Conservation (phyloP, 106 monocot species). For the Acorus calamus region DNA sequence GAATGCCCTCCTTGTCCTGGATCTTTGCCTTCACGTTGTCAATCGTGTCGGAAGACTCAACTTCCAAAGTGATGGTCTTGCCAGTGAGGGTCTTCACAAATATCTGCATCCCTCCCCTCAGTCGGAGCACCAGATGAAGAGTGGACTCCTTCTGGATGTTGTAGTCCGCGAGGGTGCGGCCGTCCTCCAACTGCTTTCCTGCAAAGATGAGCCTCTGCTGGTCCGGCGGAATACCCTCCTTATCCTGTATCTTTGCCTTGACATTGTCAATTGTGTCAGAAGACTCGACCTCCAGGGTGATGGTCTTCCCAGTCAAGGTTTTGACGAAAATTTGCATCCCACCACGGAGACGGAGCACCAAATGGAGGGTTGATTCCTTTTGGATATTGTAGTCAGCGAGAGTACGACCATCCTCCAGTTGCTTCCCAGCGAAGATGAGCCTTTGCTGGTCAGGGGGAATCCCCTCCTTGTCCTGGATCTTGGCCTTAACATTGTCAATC, state of each 20-base stretch:
- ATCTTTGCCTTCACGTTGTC: constrained; percentile 43
- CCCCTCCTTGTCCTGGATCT: too few species aligned
- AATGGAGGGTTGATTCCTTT: too few species aligned
- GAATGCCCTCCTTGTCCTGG: constrained; percentile 42
- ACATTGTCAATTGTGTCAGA: too few species aligned
- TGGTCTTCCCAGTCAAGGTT: too few species aligned
- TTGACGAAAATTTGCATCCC: too few species aligned
- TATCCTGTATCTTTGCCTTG: not conserved
- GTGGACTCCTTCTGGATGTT: constrained; percentile 71
- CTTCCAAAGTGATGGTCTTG: constrained; percentile 41
- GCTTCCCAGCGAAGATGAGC: too few species aligned
- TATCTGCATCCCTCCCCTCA: constrained; percentile 43
- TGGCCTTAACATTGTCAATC: too few species aligned
- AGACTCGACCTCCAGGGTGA: too few species aligned
- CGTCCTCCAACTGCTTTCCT: constrained; percentile 30
- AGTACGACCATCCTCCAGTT: too few species aligned
- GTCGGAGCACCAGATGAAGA: constrained; percentile 44
- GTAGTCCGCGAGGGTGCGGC: constrained; percentile 58
- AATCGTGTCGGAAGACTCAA: constrained; percentile 36
- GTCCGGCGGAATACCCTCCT: constrained; percentile 3
- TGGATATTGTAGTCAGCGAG: too few species aligned
- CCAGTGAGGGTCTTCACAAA: constrained; percentile 45
- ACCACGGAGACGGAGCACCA: too few species aligned
- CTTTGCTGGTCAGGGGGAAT: too few species aligned
- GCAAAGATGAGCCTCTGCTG: constrained; percentile 25